Evolutionary conservation across 192 early-diverging fungal genomes (phyloP).

Genomic region (Backusella circina): DNA sequence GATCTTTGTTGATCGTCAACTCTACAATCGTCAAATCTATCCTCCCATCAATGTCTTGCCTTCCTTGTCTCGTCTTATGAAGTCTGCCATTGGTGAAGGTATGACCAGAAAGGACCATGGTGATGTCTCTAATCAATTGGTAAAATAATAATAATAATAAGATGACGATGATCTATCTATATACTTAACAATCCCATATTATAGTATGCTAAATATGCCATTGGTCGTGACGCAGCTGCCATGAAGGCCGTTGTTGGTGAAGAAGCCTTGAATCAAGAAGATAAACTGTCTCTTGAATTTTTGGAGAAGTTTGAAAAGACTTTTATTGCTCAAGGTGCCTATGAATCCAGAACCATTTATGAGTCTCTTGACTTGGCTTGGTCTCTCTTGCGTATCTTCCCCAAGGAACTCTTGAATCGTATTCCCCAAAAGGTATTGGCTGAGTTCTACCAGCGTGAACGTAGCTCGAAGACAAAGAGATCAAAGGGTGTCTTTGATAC

Average conservation of each 20-base stretch:
- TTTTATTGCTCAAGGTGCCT: slow-evolving; percentile 94
- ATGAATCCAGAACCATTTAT: slow-evolving; percentile 95
- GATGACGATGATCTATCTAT: too few species aligned
- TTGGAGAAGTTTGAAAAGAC: slow-evolving; percentile 99
- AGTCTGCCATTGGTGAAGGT: slow-evolving; percentile 97
- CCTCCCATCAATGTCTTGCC: slow-evolving; percentile 99
- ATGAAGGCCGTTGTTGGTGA: slow-evolving; percentile 99
- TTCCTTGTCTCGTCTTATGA: slow-evolving; percentile 98
- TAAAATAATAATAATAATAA: too few species aligned
- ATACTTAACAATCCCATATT: too few species aligned
- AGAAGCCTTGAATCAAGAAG: slow-evolving; percentile 97
- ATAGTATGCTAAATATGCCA: slow-evolving; percentile 98
- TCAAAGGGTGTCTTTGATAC: slow-evolving; percentile 44
- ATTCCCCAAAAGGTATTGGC: slow-evolving; percentile 93
- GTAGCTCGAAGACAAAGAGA: slow-evolving; percentile 41
- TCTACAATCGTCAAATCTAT: slow-evolving; percentile 99
- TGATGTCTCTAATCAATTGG: slow-evolving; percentile 98
- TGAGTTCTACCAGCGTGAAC: slow-evolving; percentile 91
- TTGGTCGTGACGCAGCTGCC: slow-evolving; percentile 97
- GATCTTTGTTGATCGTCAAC: slow-evolving; percentile 98
- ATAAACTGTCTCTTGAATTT: slow-evolving; percentile 96
- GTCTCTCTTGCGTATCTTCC: slow-evolving; percentile 98
- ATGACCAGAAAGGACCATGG: slow-evolving; percentile 98
- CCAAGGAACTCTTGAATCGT: slow-evolving; percentile 99
- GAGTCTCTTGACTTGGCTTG: slow-evolving; percentile 97